Evolutionary conservation across 345 rosid species (phyloP).

Genomic region (Pseudoturritis turrita): DNA sequence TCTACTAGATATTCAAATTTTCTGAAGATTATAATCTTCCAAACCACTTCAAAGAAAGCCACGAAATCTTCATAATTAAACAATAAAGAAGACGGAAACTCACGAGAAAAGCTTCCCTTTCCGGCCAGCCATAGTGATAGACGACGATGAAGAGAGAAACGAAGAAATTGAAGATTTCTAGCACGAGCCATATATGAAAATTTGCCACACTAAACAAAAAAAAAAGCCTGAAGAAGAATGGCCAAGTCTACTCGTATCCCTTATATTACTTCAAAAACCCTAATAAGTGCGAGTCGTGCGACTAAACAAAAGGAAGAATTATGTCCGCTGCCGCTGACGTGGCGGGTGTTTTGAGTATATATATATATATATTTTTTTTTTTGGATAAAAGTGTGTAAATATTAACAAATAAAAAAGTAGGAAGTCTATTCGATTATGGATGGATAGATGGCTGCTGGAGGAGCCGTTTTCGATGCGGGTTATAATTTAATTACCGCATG

Average conservation of each 20-base stretch:
- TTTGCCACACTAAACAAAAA: background rate
- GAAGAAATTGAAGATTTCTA: background rate
- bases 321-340: background rate
- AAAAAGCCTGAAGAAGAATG: background rate
- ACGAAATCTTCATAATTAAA: too few relatives aligned
- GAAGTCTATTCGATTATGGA: too few relatives aligned
- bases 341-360: background rate
- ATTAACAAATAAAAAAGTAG: too few relatives aligned
- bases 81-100: background rate
- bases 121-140: background rate
- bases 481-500: too few relatives aligned
- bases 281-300: background rate
- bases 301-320: background rate
- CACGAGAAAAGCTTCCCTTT: background rate
- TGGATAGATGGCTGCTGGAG: too few relatives aligned
- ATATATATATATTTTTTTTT: too few relatives aligned
- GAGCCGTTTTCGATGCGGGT: too few relatives aligned
- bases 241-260: background rate
- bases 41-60: background rate
- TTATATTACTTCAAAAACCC: background rate
- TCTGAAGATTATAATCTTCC: background rate
- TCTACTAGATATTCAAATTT: background rate
- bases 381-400: too few relatives aligned
- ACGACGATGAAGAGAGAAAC: background rate
- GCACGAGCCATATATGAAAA: conserved; percentile 4